phyloP scores from a whole-genome alignment of 257 asterid genomes.

The Osmanthus fragrans region DNA sequence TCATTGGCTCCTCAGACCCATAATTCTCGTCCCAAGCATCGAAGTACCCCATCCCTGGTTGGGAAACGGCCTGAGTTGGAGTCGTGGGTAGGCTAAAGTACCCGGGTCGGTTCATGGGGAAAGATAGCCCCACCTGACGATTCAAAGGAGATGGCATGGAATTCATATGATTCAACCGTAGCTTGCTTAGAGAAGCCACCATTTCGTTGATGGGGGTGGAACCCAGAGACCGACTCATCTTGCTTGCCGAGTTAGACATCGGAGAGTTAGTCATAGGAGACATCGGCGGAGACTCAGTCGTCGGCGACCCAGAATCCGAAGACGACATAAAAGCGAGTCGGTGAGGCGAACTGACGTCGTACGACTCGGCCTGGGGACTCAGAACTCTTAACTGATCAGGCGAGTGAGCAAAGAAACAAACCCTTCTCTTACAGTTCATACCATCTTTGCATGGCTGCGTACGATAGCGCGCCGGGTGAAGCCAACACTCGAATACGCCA shows the following conservation, averaged over 20 bases:
- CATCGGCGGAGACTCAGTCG: conserved; percentile 42
- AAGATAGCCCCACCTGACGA: conserved; percentile 5
- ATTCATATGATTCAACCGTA: conserved; percentile 40
- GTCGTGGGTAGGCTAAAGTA: conserved; percentile 44
- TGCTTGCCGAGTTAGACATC: conserved; percentile 4
- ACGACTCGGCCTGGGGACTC: conserved; percentile 57
- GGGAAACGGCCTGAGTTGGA: conserved; percentile 33
- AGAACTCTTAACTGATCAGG: conserved; percentile 66
- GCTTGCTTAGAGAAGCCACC: conserved; percentile 42
- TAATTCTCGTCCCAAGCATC: conserved; percentile 24
- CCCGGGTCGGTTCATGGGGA: conserved; percentile 32
- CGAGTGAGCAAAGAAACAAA: conserved; percentile 92
- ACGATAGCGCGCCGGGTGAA: conserved; percentile 85
- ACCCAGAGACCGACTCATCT: not conserved
- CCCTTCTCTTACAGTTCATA: conserved; percentile 54
- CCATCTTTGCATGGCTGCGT: conserved; percentile 94
- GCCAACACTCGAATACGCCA: conserved; percentile 91
- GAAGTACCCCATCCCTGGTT: conserved; percentile 33
- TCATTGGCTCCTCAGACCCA: conserved; percentile 23
- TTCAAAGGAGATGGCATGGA: conserved; percentile 43
- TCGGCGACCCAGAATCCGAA: conserved; percentile 36
- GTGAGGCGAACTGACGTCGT: conserved; percentile 39
- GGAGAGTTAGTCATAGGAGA: conserved; percentile 37
- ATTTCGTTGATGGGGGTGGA: conserved; percentile 29
- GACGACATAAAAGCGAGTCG: conserved; percentile 46